These are phyloP conservation scores for Pistacia integerrima DNA, from an alignment of 345 rosid genomes.

Conservation along the genomic window DNA sequence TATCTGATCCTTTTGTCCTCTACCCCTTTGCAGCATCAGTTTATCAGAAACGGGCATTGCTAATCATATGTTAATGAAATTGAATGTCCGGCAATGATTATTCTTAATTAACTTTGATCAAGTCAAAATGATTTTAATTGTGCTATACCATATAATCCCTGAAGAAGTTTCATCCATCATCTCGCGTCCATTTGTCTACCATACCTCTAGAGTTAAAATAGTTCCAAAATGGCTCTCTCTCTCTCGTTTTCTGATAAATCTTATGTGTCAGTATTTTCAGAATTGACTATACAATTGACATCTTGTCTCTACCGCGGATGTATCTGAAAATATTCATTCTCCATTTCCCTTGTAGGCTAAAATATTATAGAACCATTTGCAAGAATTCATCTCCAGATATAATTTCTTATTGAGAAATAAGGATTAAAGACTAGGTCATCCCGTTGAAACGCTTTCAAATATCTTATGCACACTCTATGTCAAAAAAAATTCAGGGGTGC, in stretches of 20 bases:
- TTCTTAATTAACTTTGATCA: not conserved
- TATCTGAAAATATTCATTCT: not conserved
- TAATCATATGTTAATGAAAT: not conserved
- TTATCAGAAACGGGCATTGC: not conserved
- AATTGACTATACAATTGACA: not conserved
- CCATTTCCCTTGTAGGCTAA: not conserved
- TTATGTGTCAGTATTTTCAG: not conserved
- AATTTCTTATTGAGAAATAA: not conserved
- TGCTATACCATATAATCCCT: not conserved
- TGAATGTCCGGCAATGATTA: constrained; percentile 24
- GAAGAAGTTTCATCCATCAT: not conserved
- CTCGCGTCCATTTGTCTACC: constrained; percentile 29
- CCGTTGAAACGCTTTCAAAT: not conserved
- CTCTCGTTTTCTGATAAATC: not conserved
- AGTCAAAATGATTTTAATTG: not conserved
- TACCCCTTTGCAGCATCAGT: not conserved
- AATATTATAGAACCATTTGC: no score
- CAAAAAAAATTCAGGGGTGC: not conserved
- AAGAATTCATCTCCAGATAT: no score
- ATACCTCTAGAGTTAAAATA: constrained; percentile 10
- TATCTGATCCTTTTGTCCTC: constrained; percentile 23
- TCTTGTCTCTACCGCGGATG: not conserved
- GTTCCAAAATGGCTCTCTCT: not conserved
- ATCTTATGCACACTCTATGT: not conserved
- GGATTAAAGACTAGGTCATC: not conserved